Conservation (phyloP, 2,329 filamentous ascomycete species). For the Trichoderma guizhouense region DNA sequence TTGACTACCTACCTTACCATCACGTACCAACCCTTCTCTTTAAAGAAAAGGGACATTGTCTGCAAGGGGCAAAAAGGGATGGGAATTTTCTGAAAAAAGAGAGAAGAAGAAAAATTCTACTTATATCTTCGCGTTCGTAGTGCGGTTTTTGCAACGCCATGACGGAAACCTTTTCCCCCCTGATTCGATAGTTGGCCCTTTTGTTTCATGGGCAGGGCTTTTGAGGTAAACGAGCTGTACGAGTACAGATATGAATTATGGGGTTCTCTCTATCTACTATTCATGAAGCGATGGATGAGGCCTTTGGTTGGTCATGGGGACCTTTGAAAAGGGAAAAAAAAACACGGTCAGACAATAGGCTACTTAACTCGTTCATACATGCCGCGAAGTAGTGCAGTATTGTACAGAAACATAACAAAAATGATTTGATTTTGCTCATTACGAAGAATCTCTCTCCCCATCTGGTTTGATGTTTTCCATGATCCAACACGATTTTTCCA, state of each 20-base stretch:
- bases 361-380: constrained; percentile 9
- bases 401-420: constrained; percentile 18
- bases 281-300: neutral
- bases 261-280: neutral
- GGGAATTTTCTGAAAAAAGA: neutral
- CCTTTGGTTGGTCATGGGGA: neutral
- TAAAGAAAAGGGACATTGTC: neutral
- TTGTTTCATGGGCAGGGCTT: neutral
- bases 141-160: neutral
- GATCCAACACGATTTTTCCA: neutral
- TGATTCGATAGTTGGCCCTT: neutral
- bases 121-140: neutral
- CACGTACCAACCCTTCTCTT: neutral
- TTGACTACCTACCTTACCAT: neutral
- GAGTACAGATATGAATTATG: constrained; percentile 1
- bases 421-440: constrained; percentile 13
- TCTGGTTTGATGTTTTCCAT: neutral
- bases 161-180: neutral
- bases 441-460: neutral
- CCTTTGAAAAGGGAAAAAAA: neutral
- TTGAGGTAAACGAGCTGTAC: constrained; percentile 1
- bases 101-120: neutral
- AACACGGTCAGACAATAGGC: neutral
- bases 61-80: neutral
- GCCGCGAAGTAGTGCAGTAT: constrained; percentile 12